Percentiles rank a stretch among this genome's conserved stretches.
phyloP scores from a whole-genome alignment of 1,284 basidiomycete species.

The Moniliophthora roreri region DNA sequence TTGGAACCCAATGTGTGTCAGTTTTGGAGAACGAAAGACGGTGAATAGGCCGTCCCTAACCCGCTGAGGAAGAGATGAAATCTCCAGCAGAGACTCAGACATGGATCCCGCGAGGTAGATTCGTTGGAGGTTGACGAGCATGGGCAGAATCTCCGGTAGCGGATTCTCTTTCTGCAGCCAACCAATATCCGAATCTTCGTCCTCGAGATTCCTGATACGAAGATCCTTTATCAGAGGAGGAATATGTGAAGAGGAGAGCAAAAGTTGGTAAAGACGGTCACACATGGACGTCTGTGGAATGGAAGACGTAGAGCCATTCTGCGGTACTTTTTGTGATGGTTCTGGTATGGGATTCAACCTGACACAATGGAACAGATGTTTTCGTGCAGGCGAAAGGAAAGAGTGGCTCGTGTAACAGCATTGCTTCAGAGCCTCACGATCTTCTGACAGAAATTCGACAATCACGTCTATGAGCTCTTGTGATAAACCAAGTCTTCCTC shows the following conservation, averaged over 20 bases:
- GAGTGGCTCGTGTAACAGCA: neutral
- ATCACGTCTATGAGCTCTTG: conserved; percentile 4
- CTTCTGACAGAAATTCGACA: neutral
- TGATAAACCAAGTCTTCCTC: neutral
- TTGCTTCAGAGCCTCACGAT: neutral
- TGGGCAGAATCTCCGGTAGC: conserved; percentile 7
- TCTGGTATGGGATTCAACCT: neutral
- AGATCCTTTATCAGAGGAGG: neutral
- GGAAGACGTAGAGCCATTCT: neutral
- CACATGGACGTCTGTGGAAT: neutral
- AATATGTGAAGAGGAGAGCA: neutral
- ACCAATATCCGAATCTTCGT: neutral
- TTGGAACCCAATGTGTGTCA: conserved; percentile 3
- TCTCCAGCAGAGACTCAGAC: neutral
- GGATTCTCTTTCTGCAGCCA: conserved; percentile 5
- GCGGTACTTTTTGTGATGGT: neutral
- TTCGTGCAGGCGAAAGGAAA: neutral
- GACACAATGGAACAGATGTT: neutral
- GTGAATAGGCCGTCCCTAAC: neutral
- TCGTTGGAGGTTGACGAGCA: neutral
- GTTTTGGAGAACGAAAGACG: neutral
- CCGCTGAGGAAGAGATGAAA: neutral
- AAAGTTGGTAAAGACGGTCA: neutral
- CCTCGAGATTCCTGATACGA: neutral
- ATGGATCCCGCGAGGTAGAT: conserved; percentile 3